Evolutionary conservation across 768 basidiomycete species (phyloP), one percentile per base, ranked within the genome.

Genomic region (Ramaria sp.): DNA sequence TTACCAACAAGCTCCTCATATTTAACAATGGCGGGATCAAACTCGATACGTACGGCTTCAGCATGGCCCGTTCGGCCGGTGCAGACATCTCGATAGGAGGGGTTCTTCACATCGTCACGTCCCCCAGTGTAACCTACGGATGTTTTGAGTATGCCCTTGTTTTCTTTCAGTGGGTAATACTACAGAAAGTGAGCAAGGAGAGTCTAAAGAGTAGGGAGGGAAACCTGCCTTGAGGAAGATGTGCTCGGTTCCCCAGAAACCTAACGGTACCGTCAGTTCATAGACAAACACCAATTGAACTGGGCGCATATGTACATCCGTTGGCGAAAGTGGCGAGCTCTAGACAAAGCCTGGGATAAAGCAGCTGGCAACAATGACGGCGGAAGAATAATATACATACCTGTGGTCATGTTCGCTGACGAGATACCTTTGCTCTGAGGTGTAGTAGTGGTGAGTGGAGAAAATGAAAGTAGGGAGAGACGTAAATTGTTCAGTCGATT

Each of bases 1-100:
- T 59, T 65, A 84, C 88, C 88, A 32, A 94, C 89, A 32, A 97
- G 81, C 65, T 95, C 83, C 7, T 72, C 88, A 61, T 95, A 98
- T 13, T 74, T 73, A 25, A 97, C 81, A 37, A 83, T 69, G 15
- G 67, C 69, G 0, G 88, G 87, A 67, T 94, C 89, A 60, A 91
- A 97, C 65, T 88, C 85, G 56, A 98, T 83, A 65, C 76, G 79
- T 57, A 92, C 67, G 5, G 91, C 83, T 67, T 97, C 95, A 0
- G 95, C 95, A 66, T 96, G 92, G 45, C 82, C 78, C 3, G 95
- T 97, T 22, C 69, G 62, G 1, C 93, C 94, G 2, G 73, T 65
- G 66, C 94, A 94, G 24, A 98, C 93, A 28, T 78, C 69, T 32
- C 70, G 67, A 65, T 97, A 97, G 50, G 69, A 72, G 0, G 89